Conservation (phyloP, 192 early-diverging fungal species). For the Coemansia sp. region DNA sequence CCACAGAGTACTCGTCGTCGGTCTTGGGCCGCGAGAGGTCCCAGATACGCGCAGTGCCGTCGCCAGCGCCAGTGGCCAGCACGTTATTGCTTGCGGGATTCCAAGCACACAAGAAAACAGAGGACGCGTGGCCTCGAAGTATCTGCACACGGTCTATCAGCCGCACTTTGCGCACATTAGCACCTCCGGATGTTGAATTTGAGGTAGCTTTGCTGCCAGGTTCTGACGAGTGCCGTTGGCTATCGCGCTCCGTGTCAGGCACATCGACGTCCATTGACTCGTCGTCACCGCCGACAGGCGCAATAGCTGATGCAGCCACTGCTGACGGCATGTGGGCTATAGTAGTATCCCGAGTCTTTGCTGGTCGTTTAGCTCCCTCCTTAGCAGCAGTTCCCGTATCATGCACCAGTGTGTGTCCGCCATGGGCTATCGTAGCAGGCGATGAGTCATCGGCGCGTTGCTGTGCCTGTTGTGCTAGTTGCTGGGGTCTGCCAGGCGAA, state of each 20-base stretch:
- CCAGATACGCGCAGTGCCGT: slow-evolving; percentile 89
- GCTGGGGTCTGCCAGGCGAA: background rate
- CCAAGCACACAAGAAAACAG: slow-evolving; percentile 82
- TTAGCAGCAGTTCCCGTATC: slow-evolving; percentile 17
- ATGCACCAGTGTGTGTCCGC: slow-evolving; percentile 48
- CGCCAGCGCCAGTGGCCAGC: slow-evolving; percentile 74
- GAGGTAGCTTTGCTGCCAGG: background rate
- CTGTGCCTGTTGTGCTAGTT: slow-evolving; percentile 8
- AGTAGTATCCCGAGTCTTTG: slow-evolving; percentile 18
- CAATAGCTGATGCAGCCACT: background rate
- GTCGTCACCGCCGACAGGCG: slow-evolving; percentile 10
- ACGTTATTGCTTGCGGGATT: slow-evolving; percentile 64
- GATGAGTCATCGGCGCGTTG: slow-evolving; percentile 9
- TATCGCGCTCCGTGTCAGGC: slow-evolving; percentile 40
- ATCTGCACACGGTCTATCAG: slow-evolving; percentile 55
- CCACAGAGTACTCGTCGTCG: slow-evolving; percentile 55
- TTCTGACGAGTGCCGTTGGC: background rate
- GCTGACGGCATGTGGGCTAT: background rate
- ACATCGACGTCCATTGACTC: slow-evolving; percentile 46
- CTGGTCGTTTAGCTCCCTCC: slow-evolving; percentile 9
- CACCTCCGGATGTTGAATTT: background rate
- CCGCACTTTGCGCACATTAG: slow-evolving; percentile 14
- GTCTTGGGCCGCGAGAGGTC: slow-evolving; percentile 62
- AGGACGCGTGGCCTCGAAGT: slow-evolving; percentile 68
- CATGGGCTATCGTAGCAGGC: slow-evolving; percentile 11